Percentiles rank a stretch among this genome's conserved stretches.
phyloP scores from a whole-genome alignment of 495 filamentous ascomycete species.

The Daldinia vernicosa region DNA sequence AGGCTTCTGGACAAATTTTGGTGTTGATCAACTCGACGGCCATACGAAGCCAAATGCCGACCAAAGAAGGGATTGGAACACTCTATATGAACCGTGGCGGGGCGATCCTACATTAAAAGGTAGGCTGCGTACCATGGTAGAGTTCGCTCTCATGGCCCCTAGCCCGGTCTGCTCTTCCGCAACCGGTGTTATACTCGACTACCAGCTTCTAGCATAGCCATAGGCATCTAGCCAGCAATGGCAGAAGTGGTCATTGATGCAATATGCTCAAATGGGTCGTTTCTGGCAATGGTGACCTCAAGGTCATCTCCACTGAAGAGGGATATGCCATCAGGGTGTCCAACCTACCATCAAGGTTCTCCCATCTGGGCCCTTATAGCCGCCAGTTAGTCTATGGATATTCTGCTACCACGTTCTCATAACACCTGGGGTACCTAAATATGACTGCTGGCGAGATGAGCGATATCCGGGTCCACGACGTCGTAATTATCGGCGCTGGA shows the following conservation, averaged over 20 bases:
- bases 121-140: not conserved
- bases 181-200: not conserved
- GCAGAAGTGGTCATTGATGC: not conserved
- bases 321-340: conserved; percentile 40
- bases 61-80: not conserved
- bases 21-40: not conserved
- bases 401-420: not conserved
- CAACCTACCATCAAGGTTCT: conserved; percentile 40
- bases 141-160: not conserved
- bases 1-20: not conserved
- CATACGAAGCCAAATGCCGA: not conserved
- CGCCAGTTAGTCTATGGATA: not conserved
- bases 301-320: conserved; percentile 5
- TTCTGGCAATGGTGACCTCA: conserved; percentile 16
- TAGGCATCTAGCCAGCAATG: not conserved
- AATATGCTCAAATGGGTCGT: conserved; percentile 14
- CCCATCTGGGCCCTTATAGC: conserved; percentile 6
- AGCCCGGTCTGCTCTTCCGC: not conserved
- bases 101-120: not conserved
- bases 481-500: conserved; percentile 70
- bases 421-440: not conserved
- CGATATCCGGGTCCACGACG: conserved; percentile 57
- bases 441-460: conserved; percentile 11
- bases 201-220: not conserved
- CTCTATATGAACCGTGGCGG: not conserved